Evolutionary conservation across 441 rosid species (phyloP).

Genomic region (Adansonia madagascariensis): DNA sequence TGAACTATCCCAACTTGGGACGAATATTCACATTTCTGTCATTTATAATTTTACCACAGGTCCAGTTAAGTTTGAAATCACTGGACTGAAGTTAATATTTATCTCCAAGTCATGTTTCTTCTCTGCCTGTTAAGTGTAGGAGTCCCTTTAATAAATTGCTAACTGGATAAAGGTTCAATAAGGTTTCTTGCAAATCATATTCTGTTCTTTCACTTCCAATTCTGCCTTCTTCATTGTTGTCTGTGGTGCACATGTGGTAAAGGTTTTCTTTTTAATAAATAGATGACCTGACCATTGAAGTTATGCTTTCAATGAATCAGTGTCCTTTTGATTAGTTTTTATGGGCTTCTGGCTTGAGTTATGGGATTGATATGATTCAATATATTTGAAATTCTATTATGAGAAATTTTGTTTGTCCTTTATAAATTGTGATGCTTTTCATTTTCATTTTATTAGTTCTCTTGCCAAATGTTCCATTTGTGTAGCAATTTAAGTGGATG

Average conservation of each 20-base stretch:
- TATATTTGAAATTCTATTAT: neutral
- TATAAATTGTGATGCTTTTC: neutral
- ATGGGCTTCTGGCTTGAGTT: neutral
- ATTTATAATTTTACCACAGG: too few relatives aligned
- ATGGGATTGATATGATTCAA: neutral
- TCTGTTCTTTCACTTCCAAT: neutral
- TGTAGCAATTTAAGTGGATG: neutral
- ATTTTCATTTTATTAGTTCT: neutral
- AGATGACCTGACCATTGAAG: neutral
- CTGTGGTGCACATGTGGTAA: neutral
- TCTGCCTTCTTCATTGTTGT: neutral
- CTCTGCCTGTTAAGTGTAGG: neutral
- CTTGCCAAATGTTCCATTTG: neutral
- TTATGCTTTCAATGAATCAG: neutral
- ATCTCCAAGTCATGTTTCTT: too few relatives aligned
- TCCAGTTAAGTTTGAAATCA: too few relatives aligned
- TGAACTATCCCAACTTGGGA: too few relatives aligned
- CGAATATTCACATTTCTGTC: too few relatives aligned
- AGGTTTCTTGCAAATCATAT: neutral
- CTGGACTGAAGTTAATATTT: too few relatives aligned
- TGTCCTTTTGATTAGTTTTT: neutral
- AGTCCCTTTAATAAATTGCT: neutral
- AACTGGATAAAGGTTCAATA: too few relatives aligned
- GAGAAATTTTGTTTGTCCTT: neutral
- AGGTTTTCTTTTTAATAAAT: neutral